Evolutionary conservation across 129 eudicot species (phyloP).

Genomic region (Pseudognaphalium luteoalbum): DNA sequence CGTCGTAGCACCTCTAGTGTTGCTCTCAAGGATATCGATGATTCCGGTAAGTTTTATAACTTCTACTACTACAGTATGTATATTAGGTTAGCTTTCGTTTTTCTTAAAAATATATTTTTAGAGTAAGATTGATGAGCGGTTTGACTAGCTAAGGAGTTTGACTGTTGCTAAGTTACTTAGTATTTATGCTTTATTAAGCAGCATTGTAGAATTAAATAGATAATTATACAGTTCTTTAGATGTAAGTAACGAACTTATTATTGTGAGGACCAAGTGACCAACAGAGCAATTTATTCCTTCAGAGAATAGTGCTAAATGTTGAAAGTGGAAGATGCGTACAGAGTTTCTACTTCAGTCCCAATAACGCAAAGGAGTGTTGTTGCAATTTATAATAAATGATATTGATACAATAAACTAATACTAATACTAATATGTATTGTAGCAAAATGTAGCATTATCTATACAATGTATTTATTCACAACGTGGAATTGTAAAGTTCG

Average conservation of each 20-base stretch:
- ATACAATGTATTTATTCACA: not conserved
- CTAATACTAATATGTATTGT: slow-evolving; percentile 10
- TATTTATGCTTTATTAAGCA: not conserved
- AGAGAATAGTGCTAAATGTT: not conserved
- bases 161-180: not conserved
- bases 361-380: not conserved
- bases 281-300: not conserved
- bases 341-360: not conserved
- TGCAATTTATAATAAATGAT: not conserved
- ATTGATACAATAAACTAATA: too few relatives aligned
- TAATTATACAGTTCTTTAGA: not conserved
- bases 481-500: not conserved
- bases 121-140: not conserved
- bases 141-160: not conserved
- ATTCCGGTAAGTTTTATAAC: slow-evolving; percentile 53
- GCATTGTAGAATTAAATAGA: not conserved
- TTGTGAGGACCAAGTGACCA: slow-evolving; percentile 5
- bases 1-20: slow-evolving; percentile 66
- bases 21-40: slow-evolving; percentile 28
- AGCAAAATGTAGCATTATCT: not conserved
- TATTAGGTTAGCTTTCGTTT: slow-evolving; percentile 6
- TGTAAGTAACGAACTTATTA: not conserved
- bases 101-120: not conserved
- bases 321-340: not conserved
- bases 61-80: not conserved